Evolutionary conservation across 164 flowering plant genomes (phyloP), one percentile per base, ranked within the genome.

Genomic region (Buxus sempervirens): DNA sequence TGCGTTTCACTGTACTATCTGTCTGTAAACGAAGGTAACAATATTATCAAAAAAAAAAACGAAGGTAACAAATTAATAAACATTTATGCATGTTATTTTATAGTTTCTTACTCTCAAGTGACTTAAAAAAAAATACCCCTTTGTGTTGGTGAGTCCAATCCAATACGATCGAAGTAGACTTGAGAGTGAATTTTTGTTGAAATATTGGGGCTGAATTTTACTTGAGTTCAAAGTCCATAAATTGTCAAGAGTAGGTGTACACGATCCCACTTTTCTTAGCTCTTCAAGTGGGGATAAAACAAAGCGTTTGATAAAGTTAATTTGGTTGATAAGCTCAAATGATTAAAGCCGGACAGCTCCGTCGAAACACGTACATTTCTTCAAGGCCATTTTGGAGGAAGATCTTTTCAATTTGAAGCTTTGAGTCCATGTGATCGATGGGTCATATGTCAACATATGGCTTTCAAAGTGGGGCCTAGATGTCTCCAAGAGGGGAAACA

Each of bases 401-500:
- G 45, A 49, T 42, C 60, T 68, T 62, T 72, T 45, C 18, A 6
- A 18, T 36, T 59, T 63, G 19, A 60, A 38, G 45, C 62, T 75
- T 56, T 22, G 72, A 74, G 65, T 70, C 72, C 70, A 74, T 71
- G 70, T 67, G 76, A 63, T 67, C 54, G 45, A 42, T 32, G 77
- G 53, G 58, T 74, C 71, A 70, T 74, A 76, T 79, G 81, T 82
- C 85, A 80, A 83, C 75, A 75, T 63, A 72, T 73, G 60, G 68
- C 72, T 79, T 76, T 78, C 58, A 73, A 73, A 58, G 73, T 60
- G 80, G 85, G 80, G 32, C 79, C 83, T 65, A 64, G 57, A 64
- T 82, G 86, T 83, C 82, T 68, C 83, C 80, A 66, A 61, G 74
- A 76, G 82, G 85, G 90, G 84, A 81, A 75, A 70, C 87, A 83